Percentiles rank a stretch among this genome's conserved stretches.
These are phyloP conservation scores for Calycina marina DNA, from an alignment of 2,329 filamentous ascomycete genomes.

Conservation along the genomic window DNA sequence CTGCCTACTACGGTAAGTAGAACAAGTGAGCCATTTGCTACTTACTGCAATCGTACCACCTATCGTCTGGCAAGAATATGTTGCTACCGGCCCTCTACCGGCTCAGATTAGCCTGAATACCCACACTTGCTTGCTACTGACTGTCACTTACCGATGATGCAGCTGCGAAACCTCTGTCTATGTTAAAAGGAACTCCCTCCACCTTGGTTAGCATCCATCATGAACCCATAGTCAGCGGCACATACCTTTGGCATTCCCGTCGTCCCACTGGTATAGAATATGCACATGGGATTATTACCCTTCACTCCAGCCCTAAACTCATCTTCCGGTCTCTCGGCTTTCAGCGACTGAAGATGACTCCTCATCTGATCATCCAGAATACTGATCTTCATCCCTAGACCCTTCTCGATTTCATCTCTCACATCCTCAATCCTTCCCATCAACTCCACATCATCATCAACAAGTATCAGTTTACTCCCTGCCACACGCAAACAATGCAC, in stretches of 20 bases:
- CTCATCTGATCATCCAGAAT: slow-evolving; percentile 34
- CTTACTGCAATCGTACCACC: slow-evolving; percentile 65
- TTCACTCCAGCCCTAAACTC: slow-evolving; percentile 36
- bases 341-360: slow-evolving; percentile 31
- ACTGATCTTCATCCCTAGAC: slow-evolving; percentile 37
- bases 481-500: slow-evolving; percentile 50
- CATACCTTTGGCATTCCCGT: slow-evolving; percentile 68
- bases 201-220: too few species aligned
- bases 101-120: neutral
- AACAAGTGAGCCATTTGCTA: too few species aligned
- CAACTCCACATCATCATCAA: slow-evolving; percentile 40
- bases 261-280: slow-evolving; percentile 66
- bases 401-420: slow-evolving; percentile 31
- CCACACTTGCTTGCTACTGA: neutral
- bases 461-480: slow-evolving; percentile 38
- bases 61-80: slow-evolving; percentile 29
- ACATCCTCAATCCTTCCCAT: slow-evolving; percentile 43
- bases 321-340: slow-evolving; percentile 37
- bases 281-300: slow-evolving; percentile 38
- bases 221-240: too few species aligned
- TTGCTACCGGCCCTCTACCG: slow-evolving; percentile 9
- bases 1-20: too few species aligned
- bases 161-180: slow-evolving; percentile 25
- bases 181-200: slow-evolving; percentile 47
- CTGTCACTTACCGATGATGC: slow-evolving; percentile 14